Evolutionary conservation across 768 basidiomycete species (phyloP).

Genomic region (Mycena galericulata): DNA sequence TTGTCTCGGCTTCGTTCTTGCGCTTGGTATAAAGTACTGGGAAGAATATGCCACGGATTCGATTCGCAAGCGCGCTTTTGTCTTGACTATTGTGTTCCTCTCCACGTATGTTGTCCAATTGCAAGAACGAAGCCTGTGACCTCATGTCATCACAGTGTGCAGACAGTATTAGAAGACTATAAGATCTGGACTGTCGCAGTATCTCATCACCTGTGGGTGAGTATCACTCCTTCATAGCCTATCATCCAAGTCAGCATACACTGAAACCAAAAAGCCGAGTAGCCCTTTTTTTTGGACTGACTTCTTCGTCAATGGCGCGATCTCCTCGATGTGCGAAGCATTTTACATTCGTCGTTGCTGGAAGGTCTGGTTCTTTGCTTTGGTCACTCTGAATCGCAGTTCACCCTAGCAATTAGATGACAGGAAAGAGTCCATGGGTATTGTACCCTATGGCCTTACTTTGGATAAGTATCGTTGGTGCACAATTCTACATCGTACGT

Average conservation of each 20-base stretch:
- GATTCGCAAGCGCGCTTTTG: constrained; percentile 54
- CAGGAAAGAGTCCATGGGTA: constrained; percentile 51
- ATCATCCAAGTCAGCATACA: no score
- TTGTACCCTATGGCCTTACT: constrained; percentile 49
- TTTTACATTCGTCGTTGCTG: constrained; percentile 65
- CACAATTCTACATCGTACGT: constrained; percentile 56
- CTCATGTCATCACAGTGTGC: constrained; percentile 43
- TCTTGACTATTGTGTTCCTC: constrained; percentile 51
- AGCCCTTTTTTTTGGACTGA: constrained; percentile 58
- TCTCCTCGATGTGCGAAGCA: constrained; percentile 59
- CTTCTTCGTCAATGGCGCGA: constrained; percentile 60
- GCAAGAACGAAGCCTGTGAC: not conserved
- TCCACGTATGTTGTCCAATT: constrained; percentile 51
- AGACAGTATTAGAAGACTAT: constrained; percentile 55
- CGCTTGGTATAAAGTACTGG: constrained; percentile 56
- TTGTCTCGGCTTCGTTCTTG: constrained; percentile 56
- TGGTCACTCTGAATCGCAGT: not conserved
- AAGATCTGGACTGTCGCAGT: constrained; percentile 56
- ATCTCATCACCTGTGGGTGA: constrained; percentile 48
- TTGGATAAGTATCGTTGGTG: constrained; percentile 48
- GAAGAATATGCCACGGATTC: constrained; percentile 59
- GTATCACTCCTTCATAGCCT: constrained; percentile 17
- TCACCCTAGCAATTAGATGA: constrained; percentile 49
- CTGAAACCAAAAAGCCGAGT: constrained; percentile 45
- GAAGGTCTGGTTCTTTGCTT: constrained; percentile 51